Evolutionary conservation across 495 filamentous ascomycete species (phyloP), one percentile per base, ranked within the genome.

Genomic region (Penicillium cataractarum): DNA sequence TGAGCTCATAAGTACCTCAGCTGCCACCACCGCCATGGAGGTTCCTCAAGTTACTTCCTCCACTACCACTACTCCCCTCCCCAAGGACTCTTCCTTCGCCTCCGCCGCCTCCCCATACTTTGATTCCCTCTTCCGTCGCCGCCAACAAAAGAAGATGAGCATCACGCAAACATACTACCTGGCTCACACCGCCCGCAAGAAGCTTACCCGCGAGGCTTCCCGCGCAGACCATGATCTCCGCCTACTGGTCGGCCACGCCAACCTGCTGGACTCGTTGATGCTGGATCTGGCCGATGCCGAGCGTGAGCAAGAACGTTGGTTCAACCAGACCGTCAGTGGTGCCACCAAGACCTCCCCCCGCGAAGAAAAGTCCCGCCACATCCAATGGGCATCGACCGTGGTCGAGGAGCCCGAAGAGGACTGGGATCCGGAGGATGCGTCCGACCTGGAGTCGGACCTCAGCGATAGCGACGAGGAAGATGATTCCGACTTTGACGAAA

Each of bases 141-240:
- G 83, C 33, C 78, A 81, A 71, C 84, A 86, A 73, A 86, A 88
- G 78, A 93, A 90, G 81, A 98, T 99, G 95, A 92, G 88, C 74
- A 88, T 98, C 78, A 93, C 95, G 4, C 92, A 97, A 80, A 97
- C 93, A 64, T 98, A 97, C 88, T 96, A 92, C 82, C 88, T 98
- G 68, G 95, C 96, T 71, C 91, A 96, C 84, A 92, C 92, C 78
- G 95, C 95, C 74, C 87, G 95, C 68, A 89, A 87, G 74, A 98
- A 99, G 92, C 93, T 99, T 70, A 90, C 92, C 61, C 84, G 83
- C 56, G 93, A 97, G 80, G 95, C 95, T 83, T 86, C 87, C 77
- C 87, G 87, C 62, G 82, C 89, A 67, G 96, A 98, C 72, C 96
- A 98, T 83, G 88, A 97, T 81, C 90, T 99, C 61, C 87, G 94